Evolutionary conservation across 176 grass and related monocot species (phyloP), one percentile per base, ranked within the genome.

Genomic region (Carex littledalei): DNA sequence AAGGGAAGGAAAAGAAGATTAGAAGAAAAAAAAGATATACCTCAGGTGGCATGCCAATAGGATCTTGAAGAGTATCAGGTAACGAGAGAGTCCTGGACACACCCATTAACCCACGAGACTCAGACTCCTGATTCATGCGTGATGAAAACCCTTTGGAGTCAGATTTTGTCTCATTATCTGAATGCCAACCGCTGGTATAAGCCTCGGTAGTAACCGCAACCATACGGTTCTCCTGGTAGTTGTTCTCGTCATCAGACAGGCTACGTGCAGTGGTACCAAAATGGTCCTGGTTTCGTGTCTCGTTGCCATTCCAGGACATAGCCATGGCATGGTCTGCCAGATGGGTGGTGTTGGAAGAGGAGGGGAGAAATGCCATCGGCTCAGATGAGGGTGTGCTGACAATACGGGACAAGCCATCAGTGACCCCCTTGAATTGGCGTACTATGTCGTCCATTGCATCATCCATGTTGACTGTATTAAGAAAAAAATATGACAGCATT

Each of bases 361-460:
- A 69, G 12, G 56, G 60, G 10, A 83, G 81, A 53, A 65, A 3
- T 67, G 81, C 13, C 14, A 39, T 29, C 8, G 8, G 1, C 56
- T 61, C 59, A 73, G 71, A 80, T 71, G 91, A 71, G 65, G 95
- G 87, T 78, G 91, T 80, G 61, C 88, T 86, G 9, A 94, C 96
- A 15, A 84, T 92, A 52, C 90, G 90, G 77, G 88, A 86, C 53
- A 94, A 78, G 81, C 93, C 91, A 89, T 94, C 91, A 86, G 96
- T 95, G 87, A 99, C 96, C 65, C 93, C 96, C 88, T 91, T 99
- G 86, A 99, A 90, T 79, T 95, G 96, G 43, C 93, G 93, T 88
- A 94, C 93, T 79, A 95, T 94, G 78, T 99, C 96, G 85, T 99
- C 96, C 93, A 99, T 95, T 43, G 93, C 96, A 94, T 94, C 96